Base-by-base conservation (phyloP, 257 asterid species). In the Rubia yunnanensis region DNA sequence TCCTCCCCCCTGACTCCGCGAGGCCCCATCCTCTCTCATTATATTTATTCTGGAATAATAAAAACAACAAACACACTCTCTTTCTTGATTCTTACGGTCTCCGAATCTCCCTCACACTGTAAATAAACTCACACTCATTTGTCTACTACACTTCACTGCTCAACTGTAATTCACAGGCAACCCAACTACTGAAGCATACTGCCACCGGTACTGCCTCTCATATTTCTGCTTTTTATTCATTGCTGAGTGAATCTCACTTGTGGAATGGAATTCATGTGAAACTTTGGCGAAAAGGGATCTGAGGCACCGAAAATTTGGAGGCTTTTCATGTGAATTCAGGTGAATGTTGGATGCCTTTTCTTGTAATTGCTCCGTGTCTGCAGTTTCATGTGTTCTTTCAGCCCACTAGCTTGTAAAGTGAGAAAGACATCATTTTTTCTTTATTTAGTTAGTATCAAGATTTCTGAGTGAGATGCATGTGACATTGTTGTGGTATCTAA, bases 271-370 rank as follows among this genome's bases (percentile, higher is more conserved):
- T 74, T 80, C 79, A 81, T 77, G 83, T 75, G 81, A 70, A 74
- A 72, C 81, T 66, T 39, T 56, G 80, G 52, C 61, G 9, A 64
- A 70, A 73, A 77, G 95, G 79, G 96, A 86, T 89, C 95, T 83
- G 86, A 50, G 63, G 48, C 26, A 41, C 73, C 38, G 63, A 56
- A 30, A 64, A 52, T 30, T 61, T 50, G 58, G 48, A 18, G 23
- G 52, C 62, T 69, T 70, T 78, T 83, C 72, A 80, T 92, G 79
- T 64, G 74, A 83, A 75, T 76, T 87, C 87, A 84, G 96, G 92
- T 82, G 87, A 84, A 65, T 73, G 74, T 67, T 60, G 35, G 4
- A 27, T 39, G 23, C 15, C 38, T 70, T 72, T 58, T 9, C 64
- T 24, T 44, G 36, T 62, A 60, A 32, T 60, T 34, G 48, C 38